Base-by-base conservation (phyloP, 1,139 yeast species). In the Geotrichum phurueaensis region DNA sequence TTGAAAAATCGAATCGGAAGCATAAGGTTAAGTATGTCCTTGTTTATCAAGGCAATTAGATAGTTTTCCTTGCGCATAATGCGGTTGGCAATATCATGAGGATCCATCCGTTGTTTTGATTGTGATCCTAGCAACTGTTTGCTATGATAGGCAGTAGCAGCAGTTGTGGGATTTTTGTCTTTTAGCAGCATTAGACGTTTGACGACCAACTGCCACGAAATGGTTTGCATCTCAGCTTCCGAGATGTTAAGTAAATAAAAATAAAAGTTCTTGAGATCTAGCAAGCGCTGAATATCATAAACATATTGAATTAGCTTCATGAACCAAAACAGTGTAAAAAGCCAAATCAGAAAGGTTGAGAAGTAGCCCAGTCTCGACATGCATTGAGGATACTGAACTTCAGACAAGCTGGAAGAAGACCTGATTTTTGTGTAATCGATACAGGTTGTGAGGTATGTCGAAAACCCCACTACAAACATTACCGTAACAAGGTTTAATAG, bases 1-100 rank as follows among this genome's bases (percentile, higher is more conserved):
- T 68, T 66, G 7, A 65, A 62, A 39, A 68, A 61, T 1, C 58
- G 58, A 18, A 54, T 50, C 1, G 81, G 79, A 22, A 87, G 70
- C 0, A 86, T 79, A 43, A 89, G 75, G 67, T 89, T 87, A 51
- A 94, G 74, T 0, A 92, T 77, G 64, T 89, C 85, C 67, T 86
- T 89, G 74, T 91, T 92, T 67, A 89, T 84, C 69, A 94, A 76
- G 0, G 97, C 97, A 70, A 94, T 89, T 78, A 90, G 81, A 71
- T 92, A 94, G 71, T 94, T 94, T 66, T 95, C 99, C 66, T 86
- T 87, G 61, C 99, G 79, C 99, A 94, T 92, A 62, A 94, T 89
- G 64, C 99, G 79, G 71, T 94, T 95, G 15, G 98, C 98, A 61
- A 94, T 89, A 69, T 87, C 96, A 72, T 91, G 97, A 2, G 98